Evolutionary conservation across 2,329 filamentous ascomycete genomes (phyloP).

Genomic region (Fusarium sp.): DNA sequence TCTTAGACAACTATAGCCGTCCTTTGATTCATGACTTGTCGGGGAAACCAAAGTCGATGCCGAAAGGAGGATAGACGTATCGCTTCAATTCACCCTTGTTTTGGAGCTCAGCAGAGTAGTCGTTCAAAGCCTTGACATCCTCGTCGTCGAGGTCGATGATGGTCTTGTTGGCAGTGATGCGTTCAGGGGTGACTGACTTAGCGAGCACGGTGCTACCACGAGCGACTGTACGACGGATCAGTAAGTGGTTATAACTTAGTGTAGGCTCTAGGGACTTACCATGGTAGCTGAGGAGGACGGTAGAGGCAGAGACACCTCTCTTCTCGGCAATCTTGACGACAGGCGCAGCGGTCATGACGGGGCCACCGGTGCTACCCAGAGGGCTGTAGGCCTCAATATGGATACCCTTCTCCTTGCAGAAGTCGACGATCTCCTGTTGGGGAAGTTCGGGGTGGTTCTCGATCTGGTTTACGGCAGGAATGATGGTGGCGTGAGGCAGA

Average conservation of each 20-base stretch:
- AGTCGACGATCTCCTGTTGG: conserved; percentile 78
- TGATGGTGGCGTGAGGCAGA: conserved; percentile 63
- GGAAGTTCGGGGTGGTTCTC: conserved; percentile 80
- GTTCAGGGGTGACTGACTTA: conserved; percentile 76
- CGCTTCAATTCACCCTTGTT: conserved; percentile 67
- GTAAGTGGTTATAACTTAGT: neutral
- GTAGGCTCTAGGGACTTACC: conserved; percentile 60
- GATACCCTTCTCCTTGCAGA: conserved; percentile 76
- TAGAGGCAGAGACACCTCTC: conserved; percentile 70
- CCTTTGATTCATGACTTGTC: conserved; percentile 64
- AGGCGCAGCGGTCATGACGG: conserved; percentile 73
- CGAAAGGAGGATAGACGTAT: conserved; percentile 78
- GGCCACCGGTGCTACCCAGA: conserved; percentile 73
- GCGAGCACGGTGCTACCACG: conserved; percentile 78
- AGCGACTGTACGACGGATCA: conserved; percentile 64
- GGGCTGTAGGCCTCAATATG: conserved; percentile 79
- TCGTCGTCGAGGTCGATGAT: conserved; percentile 73
- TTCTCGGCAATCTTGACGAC: conserved; percentile 74
- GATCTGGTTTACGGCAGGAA: conserved; percentile 78
- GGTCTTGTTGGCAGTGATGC: conserved; percentile 78
- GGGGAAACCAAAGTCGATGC: conserved; percentile 78
- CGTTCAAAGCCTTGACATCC: conserved; percentile 71
- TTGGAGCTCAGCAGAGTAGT: conserved; percentile 65
- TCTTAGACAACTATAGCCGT: conserved; percentile 18
- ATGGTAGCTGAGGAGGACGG: conserved; percentile 79